Percentiles rank a stretch among this genome's conserved stretches.
Conservation (phyloP, 371 early-diverging fungal genomes). For the Batrachochytrium dendrobatidis region DNA sequence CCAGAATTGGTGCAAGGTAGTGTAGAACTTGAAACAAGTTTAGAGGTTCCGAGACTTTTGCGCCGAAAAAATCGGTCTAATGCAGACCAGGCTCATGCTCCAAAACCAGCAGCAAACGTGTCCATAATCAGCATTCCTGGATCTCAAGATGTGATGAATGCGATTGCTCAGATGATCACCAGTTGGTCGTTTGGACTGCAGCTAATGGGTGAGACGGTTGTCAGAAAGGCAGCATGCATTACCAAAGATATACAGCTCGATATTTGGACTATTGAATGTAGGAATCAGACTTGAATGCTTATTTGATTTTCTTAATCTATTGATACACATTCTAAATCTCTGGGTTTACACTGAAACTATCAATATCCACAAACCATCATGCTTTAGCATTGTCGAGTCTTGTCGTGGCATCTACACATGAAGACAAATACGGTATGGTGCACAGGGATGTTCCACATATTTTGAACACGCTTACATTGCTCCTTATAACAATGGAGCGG, state of each 20-base stretch:
- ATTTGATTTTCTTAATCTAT: no score
- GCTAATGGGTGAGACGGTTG: not conserved
- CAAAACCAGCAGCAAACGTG: no score
- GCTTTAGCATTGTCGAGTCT: constrained; percentile 10
- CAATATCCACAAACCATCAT: not conserved
- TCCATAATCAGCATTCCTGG: no score
- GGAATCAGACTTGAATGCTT: not conserved
- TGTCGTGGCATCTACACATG: constrained; percentile 12
- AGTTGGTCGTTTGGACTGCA: not conserved
- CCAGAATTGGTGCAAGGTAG: no score
- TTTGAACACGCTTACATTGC: constrained; percentile 9
- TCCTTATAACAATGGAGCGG: constrained; percentile 8
- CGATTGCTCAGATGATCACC: not conserved
- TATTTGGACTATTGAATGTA: constrained; percentile 11
- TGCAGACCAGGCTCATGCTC: no score
- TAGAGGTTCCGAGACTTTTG: no score
- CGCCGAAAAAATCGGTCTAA: no score
- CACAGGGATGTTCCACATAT: constrained; percentile 15
- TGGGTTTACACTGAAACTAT: not conserved
- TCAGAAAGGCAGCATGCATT: not conserved
- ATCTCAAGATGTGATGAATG: not conserved
- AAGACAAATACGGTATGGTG: constrained; percentile 19
- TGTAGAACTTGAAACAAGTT: no score
- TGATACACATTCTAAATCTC: not conserved
- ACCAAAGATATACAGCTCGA: constrained; percentile 3